A percentile compares a stretch with the other conserved stretches of the same genome.
These are phyloP conservation scores for Aaosphaeria pasadenensis DNA, from an alignment of 2,329 filamentous ascomycete genomes.

Conservation along the genomic window DNA sequence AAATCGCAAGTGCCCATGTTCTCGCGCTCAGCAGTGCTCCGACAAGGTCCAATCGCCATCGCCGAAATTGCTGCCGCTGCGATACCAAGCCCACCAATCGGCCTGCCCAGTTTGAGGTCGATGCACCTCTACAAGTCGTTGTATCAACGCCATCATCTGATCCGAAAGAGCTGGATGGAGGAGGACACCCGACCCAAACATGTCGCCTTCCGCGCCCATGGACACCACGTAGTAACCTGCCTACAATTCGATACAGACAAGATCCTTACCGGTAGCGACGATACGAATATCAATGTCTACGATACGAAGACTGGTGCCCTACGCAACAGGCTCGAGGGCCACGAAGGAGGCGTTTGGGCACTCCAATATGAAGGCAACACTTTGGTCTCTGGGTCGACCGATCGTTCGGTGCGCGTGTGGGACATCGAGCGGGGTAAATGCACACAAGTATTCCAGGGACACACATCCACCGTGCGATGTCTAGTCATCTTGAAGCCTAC, in stretches of 20 bases:
- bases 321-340: slow-evolving; percentile 79
- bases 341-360: slow-evolving; percentile 97
- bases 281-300: slow-evolving; percentile 96
- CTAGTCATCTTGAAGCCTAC: slow-evolving; percentile 90
- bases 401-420: slow-evolving; percentile 98
- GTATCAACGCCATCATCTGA: slow-evolving; percentile 88
- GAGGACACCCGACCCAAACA: slow-evolving; percentile 79
- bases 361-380: slow-evolving; percentile 94
- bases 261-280: slow-evolving; percentile 95
- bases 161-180: slow-evolving; percentile 88
- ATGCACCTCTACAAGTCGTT: slow-evolving; percentile 95
- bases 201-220: slow-evolving; percentile 93
- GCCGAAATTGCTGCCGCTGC: slow-evolving; percentile 81
- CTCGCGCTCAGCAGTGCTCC: slow-evolving; percentile 49
- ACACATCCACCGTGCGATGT: slow-evolving; percentile 95
- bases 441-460: slow-evolving; percentile 94
- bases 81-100: slow-evolving; percentile 77
- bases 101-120: slow-evolving; percentile 72
- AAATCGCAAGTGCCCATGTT: slow-evolving; percentile 43
- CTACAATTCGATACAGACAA: slow-evolving; percentile 98
- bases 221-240: slow-evolving; percentile 94
- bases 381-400: slow-evolving; percentile 91
- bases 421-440: slow-evolving; percentile 92
- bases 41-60: slow-evolving; percentile 81
- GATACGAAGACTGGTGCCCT: slow-evolving; percentile 92